phyloP scores from a whole-genome alignment of 768 basidiomycete species.

The Kwoniella botswanensis region DNA sequence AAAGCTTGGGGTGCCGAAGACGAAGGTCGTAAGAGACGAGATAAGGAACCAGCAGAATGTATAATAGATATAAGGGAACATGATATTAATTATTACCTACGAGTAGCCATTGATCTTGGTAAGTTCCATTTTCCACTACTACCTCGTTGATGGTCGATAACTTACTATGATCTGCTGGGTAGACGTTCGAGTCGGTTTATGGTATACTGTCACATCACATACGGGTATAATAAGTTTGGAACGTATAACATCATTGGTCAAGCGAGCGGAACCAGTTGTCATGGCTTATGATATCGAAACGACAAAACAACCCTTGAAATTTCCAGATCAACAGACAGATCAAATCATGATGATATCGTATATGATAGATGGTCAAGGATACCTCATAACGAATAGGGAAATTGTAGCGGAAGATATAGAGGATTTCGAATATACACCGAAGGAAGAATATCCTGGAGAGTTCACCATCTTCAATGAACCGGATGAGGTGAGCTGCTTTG shows the following conservation, averaged over 20 bases:
- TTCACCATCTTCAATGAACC: slow-evolving; percentile 94
- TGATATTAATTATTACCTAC: slow-evolving; percentile 95
- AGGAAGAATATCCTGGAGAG: slow-evolving; percentile 95
- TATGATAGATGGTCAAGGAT: slow-evolving; percentile 94
- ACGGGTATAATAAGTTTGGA: slow-evolving; percentile 77
- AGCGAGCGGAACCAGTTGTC: slow-evolving; percentile 97
- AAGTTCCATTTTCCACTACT: background rate
- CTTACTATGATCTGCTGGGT: background rate
- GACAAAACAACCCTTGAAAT: slow-evolving; percentile 99
- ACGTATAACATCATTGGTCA: slow-evolving; percentile 80
- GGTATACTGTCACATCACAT: slow-evolving; percentile 87
- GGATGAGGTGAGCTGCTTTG: slow-evolving; percentile 73
- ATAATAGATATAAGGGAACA: slow-evolving; percentile 95
- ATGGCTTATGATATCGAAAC: slow-evolving; percentile 99
- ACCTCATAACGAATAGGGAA: slow-evolving; percentile 94
- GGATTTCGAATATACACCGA: slow-evolving; percentile 98
- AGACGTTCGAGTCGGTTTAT: slow-evolving; percentile 95
- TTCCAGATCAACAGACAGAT: slow-evolving; percentile 92
- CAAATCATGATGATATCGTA: slow-evolving; percentile 99
- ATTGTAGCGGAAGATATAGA: slow-evolving; percentile 97
- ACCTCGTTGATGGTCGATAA: background rate
- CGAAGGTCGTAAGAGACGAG: slow-evolving; percentile 62
- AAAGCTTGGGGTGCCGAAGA: slow-evolving; percentile 60
- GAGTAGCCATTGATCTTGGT: slow-evolving; percentile 97
- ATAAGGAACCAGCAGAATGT: slow-evolving; percentile 76